These are phyloP conservation scores for Talaromyces thailandensis DNA, from an alignment of 495 filamentous ascomycete genomes.

Conservation along the genomic window DNA sequence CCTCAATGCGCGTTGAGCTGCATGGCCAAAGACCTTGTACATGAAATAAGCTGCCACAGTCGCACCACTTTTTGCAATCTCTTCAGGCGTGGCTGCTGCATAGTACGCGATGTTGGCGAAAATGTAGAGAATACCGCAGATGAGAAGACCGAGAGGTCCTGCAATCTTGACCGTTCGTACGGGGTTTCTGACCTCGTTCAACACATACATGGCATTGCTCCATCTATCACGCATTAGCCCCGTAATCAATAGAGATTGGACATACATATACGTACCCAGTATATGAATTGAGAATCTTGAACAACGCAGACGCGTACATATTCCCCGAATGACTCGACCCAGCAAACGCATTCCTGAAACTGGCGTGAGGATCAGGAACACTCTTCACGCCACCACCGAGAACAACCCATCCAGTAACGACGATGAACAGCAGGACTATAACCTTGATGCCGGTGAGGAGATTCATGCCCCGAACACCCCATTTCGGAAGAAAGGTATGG, in stretches of 20 bases:
- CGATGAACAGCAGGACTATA: conserved; percentile 28
- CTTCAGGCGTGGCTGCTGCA: conserved; percentile 51
- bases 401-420: conserved; percentile 28
- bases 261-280: conserved; percentile 29
- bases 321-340: conserved; percentile 25
- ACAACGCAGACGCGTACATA: conserved; percentile 44
- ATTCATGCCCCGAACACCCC: conserved; percentile 29
- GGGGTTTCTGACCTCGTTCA: conserved; percentile 64
- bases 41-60: conserved; percentile 60
- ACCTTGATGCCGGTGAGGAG: conserved; percentile 27
- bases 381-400: conserved; percentile 19
- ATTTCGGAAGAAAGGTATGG: conserved; percentile 18
- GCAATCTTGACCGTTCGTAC: conserved; percentile 55
- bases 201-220: conserved; percentile 58
- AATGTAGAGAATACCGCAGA: conserved; percentile 50
- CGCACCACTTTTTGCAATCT: conserved; percentile 53
- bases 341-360: conserved; percentile 20
- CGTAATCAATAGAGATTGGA: too few relatives aligned
- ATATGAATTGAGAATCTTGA: conserved; percentile 63
- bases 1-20: conserved; percentile 17
- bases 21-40: conserved; percentile 48
- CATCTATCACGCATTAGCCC: conserved; percentile 17
- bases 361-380: conserved; percentile 23
- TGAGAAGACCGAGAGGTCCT: conserved; percentile 46
- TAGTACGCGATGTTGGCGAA: conserved; percentile 63